Base-by-base conservation (phyloP, 2,329 filamentous ascomycete genomes). In the Penicillium sp. region DNA sequence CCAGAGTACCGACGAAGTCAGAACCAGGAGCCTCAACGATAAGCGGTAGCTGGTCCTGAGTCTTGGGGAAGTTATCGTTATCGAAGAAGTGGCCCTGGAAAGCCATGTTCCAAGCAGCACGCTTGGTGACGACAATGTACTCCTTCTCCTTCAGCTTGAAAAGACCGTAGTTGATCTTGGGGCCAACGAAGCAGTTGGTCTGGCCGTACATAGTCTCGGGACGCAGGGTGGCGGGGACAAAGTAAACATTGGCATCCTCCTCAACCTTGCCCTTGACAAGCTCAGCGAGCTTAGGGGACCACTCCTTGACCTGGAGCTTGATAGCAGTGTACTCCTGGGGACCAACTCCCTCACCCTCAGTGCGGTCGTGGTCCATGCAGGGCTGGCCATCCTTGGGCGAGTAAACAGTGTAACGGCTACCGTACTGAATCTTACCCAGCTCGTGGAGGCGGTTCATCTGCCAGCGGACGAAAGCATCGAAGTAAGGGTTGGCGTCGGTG, bases 191-290 rank as follows among this genome's bases (percentile, higher is more conserved):
- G 74, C 93, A 96, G 78, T 91, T 96, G 4, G 88, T 96, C 77
- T 98, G 95, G 41, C 96, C 96, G 73, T 98, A 99, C 93, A 99
- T 98, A 35, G 95, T 99, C 81, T 99, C 95, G 2, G 95, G 91
- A 60, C 95, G 85, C 60, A 99, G 84, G 54, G 95, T 98, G 16
- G 95, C 95, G 13, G 95, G 90, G 13, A 98, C 86, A 68, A 98
- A 89, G 79, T 89, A 98, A 55, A 97, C 88, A 60, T 89, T 89
- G 46, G 90, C 88, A 62, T 84, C 86, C 35, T 87, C 83, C 6
- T 93, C 90, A 4, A 98, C 79, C 79, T 93, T 95, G 63, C 85
- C 88, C 72, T 88, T 84, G 57, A 98, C 77, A 52, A 85, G 79
- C 64, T 89, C 84, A 62, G 86, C 85, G 24, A 91, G 90, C 61